These are phyloP conservation scores for Leptosphaerulina australis DNA, from an alignment of 2,329 filamentous ascomycete species.

Conservation along the genomic window DNA sequence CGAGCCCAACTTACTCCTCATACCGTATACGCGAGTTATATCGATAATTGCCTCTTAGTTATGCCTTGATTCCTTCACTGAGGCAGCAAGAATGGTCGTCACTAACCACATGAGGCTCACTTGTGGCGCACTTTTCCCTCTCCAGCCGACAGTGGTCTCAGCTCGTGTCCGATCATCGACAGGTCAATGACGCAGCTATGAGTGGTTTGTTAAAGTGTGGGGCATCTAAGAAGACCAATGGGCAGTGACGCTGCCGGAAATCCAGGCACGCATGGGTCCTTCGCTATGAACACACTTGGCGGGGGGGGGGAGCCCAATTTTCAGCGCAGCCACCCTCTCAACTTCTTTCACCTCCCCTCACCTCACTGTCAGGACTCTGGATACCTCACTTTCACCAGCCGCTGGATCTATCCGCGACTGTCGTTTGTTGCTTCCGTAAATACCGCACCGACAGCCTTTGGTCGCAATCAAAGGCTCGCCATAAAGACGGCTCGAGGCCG, in stretches of 20 bases:
- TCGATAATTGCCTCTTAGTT: constrained; percentile 7
- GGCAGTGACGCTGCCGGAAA: constrained; percentile 7
- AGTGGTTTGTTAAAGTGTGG: constrained; percentile 15
- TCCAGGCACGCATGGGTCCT: constrained; percentile 12
- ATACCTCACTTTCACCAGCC: constrained; percentile 11
- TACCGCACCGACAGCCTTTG: constrained; percentile 45
- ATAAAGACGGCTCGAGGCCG: constrained; percentile 54
- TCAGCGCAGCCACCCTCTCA: constrained; percentile 14
- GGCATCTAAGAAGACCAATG: constrained; percentile 11
- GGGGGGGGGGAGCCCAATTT: constrained; percentile 17
- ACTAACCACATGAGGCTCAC: neutral
- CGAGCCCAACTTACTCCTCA: neutral
- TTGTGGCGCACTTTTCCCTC: neutral
- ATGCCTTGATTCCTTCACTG: constrained; percentile 4
- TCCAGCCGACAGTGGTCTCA: neutral
- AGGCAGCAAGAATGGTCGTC: neutral
- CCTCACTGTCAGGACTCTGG: constrained; percentile 15
- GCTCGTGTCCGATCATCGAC: constrained; percentile 3
- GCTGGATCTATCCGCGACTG: constrained; percentile 16
- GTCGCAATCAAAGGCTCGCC: constrained; percentile 51
- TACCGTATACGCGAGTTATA: neutral
- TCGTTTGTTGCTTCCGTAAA: constrained; percentile 18
- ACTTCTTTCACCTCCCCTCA: constrained; percentile 12
- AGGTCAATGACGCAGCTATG: constrained; percentile 14
- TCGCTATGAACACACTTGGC: constrained; percentile 15